Conservation (phyloP, 1,284 basidiomycete genomes). For the Apiotrichum akiyoshidainum region DNA sequence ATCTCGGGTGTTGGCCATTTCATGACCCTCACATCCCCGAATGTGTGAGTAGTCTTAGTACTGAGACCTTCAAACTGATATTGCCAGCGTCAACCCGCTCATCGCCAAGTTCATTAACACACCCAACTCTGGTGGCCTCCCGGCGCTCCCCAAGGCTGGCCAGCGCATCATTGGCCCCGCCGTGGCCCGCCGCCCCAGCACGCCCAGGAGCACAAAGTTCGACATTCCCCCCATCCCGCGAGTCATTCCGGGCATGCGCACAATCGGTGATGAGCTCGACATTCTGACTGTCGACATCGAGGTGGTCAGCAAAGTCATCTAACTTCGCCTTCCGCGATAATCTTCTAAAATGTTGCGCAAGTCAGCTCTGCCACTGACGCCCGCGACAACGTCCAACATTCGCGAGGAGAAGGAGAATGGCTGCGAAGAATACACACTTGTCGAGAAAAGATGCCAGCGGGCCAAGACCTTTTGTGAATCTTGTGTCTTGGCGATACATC, state of each 20-base stretch:
- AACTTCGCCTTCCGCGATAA: not conserved
- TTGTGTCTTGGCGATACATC: no score
- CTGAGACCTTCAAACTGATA: not conserved
- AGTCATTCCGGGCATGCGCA: slow-evolving; percentile 17
- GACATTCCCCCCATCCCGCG: slow-evolving; percentile 20
- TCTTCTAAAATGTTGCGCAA: no score
- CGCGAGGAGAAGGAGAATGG: no score
- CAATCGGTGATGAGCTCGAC: slow-evolving; percentile 24
- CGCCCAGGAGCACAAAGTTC: slow-evolving; percentile 20
- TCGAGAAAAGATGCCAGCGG: no score
- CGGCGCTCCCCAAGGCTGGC: slow-evolving; percentile 12
- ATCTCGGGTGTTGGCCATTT: slow-evolving; percentile 18
- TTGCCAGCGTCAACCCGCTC: slow-evolving; percentile 23
- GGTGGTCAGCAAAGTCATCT: slow-evolving; percentile 10
- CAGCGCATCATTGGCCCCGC: slow-evolving; percentile 8
- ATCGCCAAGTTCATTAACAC: slow-evolving; percentile 20
- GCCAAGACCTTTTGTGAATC: no score
- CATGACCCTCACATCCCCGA: slow-evolving; percentile 25
- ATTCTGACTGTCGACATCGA: slow-evolving; percentile 8
- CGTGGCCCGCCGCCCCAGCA: slow-evolving; percentile 21
- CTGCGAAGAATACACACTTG: no score
- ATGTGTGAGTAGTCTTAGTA: slow-evolving; percentile 30
- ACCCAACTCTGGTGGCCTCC: slow-evolving; percentile 8
- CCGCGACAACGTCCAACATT: no score
- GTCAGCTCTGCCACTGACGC: no score